These are phyloP conservation scores for Plasmodium adleri DNA, from an alignment of 169 alveolate genomes.

Conservation along the genomic window DNA sequence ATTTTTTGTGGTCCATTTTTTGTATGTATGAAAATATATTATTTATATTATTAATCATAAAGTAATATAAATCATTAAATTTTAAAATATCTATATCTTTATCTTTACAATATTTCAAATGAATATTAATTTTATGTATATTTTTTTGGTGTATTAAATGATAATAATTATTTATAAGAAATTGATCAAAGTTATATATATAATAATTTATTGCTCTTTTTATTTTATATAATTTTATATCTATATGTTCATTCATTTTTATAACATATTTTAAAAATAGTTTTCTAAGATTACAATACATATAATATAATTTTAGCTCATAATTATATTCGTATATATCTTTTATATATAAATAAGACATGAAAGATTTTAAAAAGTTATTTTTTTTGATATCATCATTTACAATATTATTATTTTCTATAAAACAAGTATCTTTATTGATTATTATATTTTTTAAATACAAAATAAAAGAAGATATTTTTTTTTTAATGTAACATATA, in stretches of 20 bases:
- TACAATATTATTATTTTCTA: too few species aligned
- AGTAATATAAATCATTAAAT: slow-evolving; percentile 25
- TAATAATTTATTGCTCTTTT: slow-evolving; percentile 44
- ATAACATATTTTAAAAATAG: background rate
- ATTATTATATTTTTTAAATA: too few species aligned
- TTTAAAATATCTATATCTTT: slow-evolving; percentile 22
- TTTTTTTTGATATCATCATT: too few species aligned
- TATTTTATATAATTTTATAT: slow-evolving; percentile 2
- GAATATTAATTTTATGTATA: slow-evolving; percentile 18
- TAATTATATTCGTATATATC: too few species aligned
- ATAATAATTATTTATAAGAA: slow-evolving; percentile 26
- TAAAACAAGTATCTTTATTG: too few species aligned
- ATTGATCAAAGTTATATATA: slow-evolving; percentile 36
- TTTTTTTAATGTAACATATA: too few species aligned
- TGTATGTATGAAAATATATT: slow-evolving; percentile 40
- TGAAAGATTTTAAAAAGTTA: background rate
- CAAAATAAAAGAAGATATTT: too few species aligned
- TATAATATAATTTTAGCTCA: background rate
- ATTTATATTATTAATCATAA: slow-evolving; percentile 34
- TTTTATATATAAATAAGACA: too few species aligned
- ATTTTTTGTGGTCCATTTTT: background rate
- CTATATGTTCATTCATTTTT: slow-evolving; percentile 1
- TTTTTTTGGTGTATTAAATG: slow-evolving; percentile 24
- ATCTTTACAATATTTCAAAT: slow-evolving; percentile 21
- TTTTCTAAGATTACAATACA: background rate